Evolutionary conservation across 495 filamentous ascomycete species (phyloP), one percentile per base, ranked within the genome.

Genomic region (Cryomyces minteri): DNA sequence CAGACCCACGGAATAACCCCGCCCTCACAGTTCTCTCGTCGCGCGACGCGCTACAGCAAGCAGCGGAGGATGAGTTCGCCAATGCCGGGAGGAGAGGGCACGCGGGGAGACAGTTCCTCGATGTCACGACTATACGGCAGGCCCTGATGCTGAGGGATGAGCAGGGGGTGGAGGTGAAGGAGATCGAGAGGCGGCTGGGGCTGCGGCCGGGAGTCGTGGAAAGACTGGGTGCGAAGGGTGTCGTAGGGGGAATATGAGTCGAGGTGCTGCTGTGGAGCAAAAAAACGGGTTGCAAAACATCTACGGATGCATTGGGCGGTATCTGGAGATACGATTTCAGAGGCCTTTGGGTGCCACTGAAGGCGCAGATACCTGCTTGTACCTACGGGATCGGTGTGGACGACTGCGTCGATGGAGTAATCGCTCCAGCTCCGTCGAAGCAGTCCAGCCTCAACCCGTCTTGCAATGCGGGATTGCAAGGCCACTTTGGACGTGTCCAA

Each of bases 151-250:
- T 82, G 68, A 63, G 74, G 53, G 74, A 79, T 59, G 59, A 67
- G 47, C 66, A 68, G 61, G 64, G 69, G 1, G 52, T 73, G 51
- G 44, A 45, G 18, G 58, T 45, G 33, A 59, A 39, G 40, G 68
- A 77, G 54, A 80, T 83, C 60, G 80, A 84, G 63, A 59, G 58
- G 56, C 50, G 51, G 38, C 54, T 84, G 54, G 65, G 71, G 43
- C 61, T 84, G 56, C 70, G 63, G 62, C 61, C 50, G 43, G 80
- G 80, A 0, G 61, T 75, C 30, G 63, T 82, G 44, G 65, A 56
- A 40, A 65, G 57, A 46, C 55, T 84, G 47, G 77, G 76, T 34
- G 52, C 45, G 45, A 62, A 50, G 46, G 74, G 71, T 11, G 53
- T 77, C 43, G 64, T 80, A 30, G 65, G 62, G 11, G 25, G 40